Conservation (phyloP, 2,329 filamentous ascomycete species). For the Fusarium odoratissimum region DNA sequence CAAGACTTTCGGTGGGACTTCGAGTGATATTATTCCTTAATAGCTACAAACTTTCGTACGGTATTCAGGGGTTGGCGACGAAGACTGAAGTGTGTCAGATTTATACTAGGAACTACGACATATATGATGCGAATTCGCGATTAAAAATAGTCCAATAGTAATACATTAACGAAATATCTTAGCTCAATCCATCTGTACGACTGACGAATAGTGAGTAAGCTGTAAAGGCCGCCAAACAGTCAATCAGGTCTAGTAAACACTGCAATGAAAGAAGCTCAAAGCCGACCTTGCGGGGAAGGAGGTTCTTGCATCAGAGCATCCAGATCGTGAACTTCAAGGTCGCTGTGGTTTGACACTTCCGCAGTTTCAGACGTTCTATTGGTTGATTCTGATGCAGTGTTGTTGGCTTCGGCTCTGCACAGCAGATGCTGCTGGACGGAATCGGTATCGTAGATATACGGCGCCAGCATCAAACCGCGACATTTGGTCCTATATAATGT, state of each 20-base stretch:
- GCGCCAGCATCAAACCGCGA: neutral
- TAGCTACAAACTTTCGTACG: neutral
- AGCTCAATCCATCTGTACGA: fast-evolving
- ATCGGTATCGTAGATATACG: slow-evolving; percentile 13
- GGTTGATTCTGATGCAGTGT: neutral
- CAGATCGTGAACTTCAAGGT: neutral
- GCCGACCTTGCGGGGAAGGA: neutral
- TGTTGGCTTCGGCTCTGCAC: neutral
- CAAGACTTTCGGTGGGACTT: fast-evolving
- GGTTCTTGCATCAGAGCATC: neutral
- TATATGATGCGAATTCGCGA: neutral
- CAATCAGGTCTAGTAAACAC: neutral
- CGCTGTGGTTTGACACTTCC: neutral
- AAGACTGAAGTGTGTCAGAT: neutral
- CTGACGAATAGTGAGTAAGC: fast-evolving
- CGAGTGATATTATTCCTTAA: fast-evolving
- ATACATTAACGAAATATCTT: fast-evolving
- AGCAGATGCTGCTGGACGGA: slow-evolving; percentile 9
- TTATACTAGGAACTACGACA: neutral
- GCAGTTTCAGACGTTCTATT: neutral
- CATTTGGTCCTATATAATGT: neutral
- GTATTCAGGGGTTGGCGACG: neutral
- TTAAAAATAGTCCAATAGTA: too few relatives aligned
- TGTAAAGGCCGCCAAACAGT: neutral
- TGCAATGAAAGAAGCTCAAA: neutral